phyloP scores from a whole-genome alignment of 345 rosid species.

The Carallia brachiata region DNA sequence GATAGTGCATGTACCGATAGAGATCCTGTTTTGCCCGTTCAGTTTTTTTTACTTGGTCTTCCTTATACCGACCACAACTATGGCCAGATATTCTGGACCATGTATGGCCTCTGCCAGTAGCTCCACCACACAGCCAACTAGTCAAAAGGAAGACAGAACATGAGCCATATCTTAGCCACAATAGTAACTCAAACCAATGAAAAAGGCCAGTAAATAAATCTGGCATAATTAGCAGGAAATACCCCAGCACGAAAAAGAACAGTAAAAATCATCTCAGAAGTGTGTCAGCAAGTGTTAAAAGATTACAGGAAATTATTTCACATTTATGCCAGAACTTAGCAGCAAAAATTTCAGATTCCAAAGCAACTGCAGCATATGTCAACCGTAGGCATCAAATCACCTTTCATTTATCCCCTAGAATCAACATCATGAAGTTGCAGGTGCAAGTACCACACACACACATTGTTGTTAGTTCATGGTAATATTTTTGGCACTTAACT shows the following conservation, averaged over 20 bases:
- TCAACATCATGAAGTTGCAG: no score
- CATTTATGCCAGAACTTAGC: neutral
- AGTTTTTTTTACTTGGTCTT: slow-evolving; percentile 49
- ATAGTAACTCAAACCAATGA: neutral
- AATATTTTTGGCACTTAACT: no score
- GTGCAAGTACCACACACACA: neutral
- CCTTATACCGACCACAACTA: slow-evolving; percentile 84
- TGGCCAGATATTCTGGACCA: slow-evolving; percentile 69
- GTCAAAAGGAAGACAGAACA: neutral
- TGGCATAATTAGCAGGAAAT: slow-evolving; percentile 1
- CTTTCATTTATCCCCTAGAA: no score
- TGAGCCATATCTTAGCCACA: neutral
- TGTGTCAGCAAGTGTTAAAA: neutral
- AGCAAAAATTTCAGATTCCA: neutral
- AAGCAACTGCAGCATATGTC: neutral
- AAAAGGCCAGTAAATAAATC: slow-evolving; percentile 26
- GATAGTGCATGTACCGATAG: slow-evolving; percentile 81
- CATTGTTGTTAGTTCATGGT: neutral
- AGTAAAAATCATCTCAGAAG: neutral
- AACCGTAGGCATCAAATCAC: neutral
- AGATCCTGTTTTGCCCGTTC: slow-evolving; percentile 76
- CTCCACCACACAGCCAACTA: slow-evolving; percentile 93
- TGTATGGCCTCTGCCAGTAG: slow-evolving; percentile 78
- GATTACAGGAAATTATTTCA: no score
- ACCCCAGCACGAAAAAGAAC: neutral